Conservation (phyloP, 2,329 filamentous ascomycete genomes). For the Hymenoscyphus scutula region DNA sequence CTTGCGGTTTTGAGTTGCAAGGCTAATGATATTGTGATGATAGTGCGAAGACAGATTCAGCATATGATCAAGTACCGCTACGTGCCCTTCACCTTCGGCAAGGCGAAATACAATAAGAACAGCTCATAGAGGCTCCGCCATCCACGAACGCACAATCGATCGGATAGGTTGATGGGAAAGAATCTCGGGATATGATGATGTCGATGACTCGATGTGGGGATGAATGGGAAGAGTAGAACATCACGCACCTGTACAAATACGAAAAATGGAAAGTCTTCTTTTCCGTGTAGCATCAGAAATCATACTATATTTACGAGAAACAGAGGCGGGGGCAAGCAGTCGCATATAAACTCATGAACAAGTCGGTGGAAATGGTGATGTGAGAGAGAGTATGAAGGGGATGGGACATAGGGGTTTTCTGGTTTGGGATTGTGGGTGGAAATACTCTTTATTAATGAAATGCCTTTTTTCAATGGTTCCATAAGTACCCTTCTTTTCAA, state of each 20-base stretch:
- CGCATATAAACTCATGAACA: not conserved
- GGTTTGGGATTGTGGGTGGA: not conserved
- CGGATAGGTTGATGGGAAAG: not conserved
- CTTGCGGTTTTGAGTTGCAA: not conserved
- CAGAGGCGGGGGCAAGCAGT: not conserved
- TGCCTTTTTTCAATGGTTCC: not conserved
- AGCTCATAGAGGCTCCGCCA: conserved; percentile 39
- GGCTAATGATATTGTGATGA: conserved; percentile 14
- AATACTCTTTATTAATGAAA: not conserved
- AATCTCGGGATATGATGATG: not conserved
- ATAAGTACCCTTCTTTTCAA: not conserved
- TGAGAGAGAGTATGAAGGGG: not conserved
- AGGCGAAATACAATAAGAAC: conserved; percentile 73
- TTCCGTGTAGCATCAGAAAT: not conserved
- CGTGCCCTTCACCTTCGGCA: conserved; percentile 89
- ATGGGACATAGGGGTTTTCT: not conserved
- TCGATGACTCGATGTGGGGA: conserved; percentile 2
- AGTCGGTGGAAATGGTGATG: not conserved
- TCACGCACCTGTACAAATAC: conserved; percentile 1
- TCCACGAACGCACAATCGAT: not conserved
- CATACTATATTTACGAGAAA: not conserved
- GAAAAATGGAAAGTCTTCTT: not conserved
- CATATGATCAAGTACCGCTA: conserved; percentile 99
- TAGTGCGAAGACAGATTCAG: conserved; percentile 98
- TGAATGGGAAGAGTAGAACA: not conserved